Base-by-base conservation (phyloP, 78 protist species). In the Capsaspora owczarzaki region DNA sequence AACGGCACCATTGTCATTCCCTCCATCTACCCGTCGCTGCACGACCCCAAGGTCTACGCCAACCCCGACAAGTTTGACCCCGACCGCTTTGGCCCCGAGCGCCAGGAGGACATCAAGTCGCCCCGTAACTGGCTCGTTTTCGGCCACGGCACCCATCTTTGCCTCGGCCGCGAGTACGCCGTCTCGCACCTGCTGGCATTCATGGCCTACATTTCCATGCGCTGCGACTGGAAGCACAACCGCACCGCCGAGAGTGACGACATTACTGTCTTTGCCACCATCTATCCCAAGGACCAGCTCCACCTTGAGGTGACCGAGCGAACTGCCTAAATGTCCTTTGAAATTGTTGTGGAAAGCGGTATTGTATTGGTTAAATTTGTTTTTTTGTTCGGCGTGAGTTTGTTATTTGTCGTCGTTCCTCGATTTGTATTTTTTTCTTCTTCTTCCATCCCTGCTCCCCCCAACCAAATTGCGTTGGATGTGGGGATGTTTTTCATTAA, bases 1-100 rank as follows among this genome's bases (percentile, higher is more conserved):
- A 77, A 81, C 51, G 89, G 89, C 66, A 60, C 92, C 33, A 78
- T 89, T 69, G 83, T 89, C 37, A 29, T 89, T 63, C 92, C 92
- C 80, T 81, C 89, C 14, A 82, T 89, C 88, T 85, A 87, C 89
- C 72, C 87, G 1, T 35, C 92, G 31, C 81, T 41, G 66, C 66
- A 60, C 71, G n/a, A n/a, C n/a, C n/a, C n/a, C n/a, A 61, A 79
- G 56, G 82, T 8, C 61, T 75, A 23, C 66, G 3, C 79, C 74
- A 78, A 89, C 49, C 80, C 87, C 53, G 49, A 83, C 38, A 74
- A 16, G 38, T 88, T 88, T 51, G 88, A 88, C 47, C 91, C 91
- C 53, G 88, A 88, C n/a, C 85, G 92, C 80, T 84, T 85, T 82
- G 40, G 60, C 6, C 29, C 41, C 76, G 85, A 81, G 38, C 89